These are phyloP conservation scores for Phytophthora sojae DNA, from an alignment of 352 stramenopile genomes.

Conservation along the genomic window DNA sequence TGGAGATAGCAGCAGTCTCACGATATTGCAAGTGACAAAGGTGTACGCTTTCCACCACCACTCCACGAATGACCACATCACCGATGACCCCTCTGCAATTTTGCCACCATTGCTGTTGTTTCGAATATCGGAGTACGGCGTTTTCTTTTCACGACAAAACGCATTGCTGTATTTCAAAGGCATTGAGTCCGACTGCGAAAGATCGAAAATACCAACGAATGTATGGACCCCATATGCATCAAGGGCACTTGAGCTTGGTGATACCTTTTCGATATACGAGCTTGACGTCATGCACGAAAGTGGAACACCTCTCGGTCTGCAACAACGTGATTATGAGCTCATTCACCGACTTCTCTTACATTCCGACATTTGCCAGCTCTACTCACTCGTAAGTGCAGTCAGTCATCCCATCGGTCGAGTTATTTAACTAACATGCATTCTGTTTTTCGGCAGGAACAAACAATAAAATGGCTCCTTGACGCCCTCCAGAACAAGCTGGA, in stretches of 20 bases:
- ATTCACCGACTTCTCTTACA: conserved; percentile 16
- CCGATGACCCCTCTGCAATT: background rate
- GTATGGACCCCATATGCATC: conserved; percentile 40
- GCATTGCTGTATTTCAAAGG: conserved; percentile 20
- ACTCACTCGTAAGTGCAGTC: conserved; percentile 32
- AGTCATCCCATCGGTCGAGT: background rate
- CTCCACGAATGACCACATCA: conserved; percentile 18
- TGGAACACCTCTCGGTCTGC: background rate
- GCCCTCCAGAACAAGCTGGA: conserved; percentile 9
- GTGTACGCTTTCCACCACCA: conserved; percentile 48
- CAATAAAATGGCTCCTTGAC: conserved; percentile 24
- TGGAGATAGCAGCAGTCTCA: background rate
- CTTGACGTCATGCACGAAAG: conserved; percentile 20
- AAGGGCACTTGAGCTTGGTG: conserved; percentile 19
- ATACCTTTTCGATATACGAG: conserved; percentile 41
- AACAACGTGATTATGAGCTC: conserved; percentile 11
- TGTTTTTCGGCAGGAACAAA: conserved; percentile 15
- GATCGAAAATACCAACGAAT: conserved; percentile 8
- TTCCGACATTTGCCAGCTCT: conserved; percentile 36
- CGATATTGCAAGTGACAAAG: conserved; percentile 41
- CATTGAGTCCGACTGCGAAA: background rate
- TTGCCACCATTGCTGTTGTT: conserved; percentile 29
- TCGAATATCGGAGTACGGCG: conserved; percentile 37
- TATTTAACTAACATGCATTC: background rate
- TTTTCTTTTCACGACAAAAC: conserved; percentile 47